Percentiles rank a stretch among this genome's conserved stretches.
phyloP scores from a whole-genome alignment of 192 early-diverging fungal genomes.

The Mortierella claussenii region DNA sequence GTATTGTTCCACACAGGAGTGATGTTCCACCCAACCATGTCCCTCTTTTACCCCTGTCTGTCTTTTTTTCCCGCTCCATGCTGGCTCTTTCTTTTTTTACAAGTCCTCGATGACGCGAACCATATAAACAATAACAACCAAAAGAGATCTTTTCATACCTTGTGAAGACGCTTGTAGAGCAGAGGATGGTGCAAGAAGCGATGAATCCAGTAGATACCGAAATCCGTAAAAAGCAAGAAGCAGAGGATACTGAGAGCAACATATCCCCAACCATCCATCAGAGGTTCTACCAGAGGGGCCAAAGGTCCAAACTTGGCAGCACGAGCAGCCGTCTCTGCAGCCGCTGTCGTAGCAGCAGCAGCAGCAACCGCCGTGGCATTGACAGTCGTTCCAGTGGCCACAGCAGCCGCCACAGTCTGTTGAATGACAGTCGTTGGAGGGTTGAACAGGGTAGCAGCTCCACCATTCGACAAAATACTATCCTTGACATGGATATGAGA shows the following conservation, averaged over 20 bases:
- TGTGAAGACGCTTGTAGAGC: slow-evolving; percentile 92
- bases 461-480: slow-evolving; percentile 8
- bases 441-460: slow-evolving; percentile 9
- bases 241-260: slow-evolving; percentile 67
- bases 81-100: background rate
- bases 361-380: slow-evolving; percentile 28
- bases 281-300: slow-evolving; percentile 24
- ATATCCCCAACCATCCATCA: slow-evolving; percentile 76
- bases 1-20: background rate
- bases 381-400: slow-evolving; percentile 3
- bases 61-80: background rate
- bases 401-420: slow-evolving; percentile 40
- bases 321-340: slow-evolving; percentile 12
- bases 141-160: slow-evolving; percentile 55
- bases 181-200: slow-evolving; percentile 90
- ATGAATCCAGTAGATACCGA: slow-evolving; percentile 97
- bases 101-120: background rate
- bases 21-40: slow-evolving; percentile 6
- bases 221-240: slow-evolving; percentile 96
- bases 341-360: slow-evolving; percentile 8
- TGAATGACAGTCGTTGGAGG: slow-evolving; percentile 35
- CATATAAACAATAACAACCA: background rate
- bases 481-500: slow-evolving; percentile 57
- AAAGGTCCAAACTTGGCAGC: slow-evolving; percentile 34
- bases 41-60: too few species aligned